Evolutionary conservation across 1,284 basidiomycete species (phyloP).

Genomic region (Cutaneotrichosporon cyanovorans): DNA sequence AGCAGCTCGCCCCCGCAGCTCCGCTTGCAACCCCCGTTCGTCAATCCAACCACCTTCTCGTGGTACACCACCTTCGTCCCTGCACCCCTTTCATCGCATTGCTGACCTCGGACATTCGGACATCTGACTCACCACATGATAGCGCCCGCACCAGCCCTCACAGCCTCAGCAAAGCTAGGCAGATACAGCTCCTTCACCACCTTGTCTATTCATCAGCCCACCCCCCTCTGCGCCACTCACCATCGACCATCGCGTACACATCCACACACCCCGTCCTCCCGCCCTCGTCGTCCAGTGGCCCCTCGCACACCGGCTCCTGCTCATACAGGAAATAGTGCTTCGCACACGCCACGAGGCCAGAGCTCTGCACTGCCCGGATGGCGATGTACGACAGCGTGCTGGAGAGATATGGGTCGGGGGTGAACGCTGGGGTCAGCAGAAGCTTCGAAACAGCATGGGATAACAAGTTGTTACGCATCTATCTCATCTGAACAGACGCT

Average conservation of each 20-base stretch:
- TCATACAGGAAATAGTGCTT: slow-evolving; percentile 47
- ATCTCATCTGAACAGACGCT: no score
- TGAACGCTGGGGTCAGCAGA: slow-evolving; percentile 30
- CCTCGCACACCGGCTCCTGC: slow-evolving; percentile 40
- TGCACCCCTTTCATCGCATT: no score
- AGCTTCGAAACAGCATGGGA: background rate
- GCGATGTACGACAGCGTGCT: slow-evolving; percentile 41
- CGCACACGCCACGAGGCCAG: slow-evolving; percentile 43
- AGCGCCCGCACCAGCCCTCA: slow-evolving; percentile 46
- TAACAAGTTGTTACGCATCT: no score
- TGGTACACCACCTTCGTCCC: no score
- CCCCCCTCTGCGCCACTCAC: slow-evolving; percentile 13
- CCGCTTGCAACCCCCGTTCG: no score
- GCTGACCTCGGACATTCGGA: no score
- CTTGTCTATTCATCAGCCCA: slow-evolving; percentile 30
- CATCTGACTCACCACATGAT: slow-evolving; percentile 36
- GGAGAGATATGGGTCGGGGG: slow-evolving; percentile 45
- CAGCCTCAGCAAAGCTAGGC: slow-evolving; percentile 47
- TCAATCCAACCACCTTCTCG: no score
- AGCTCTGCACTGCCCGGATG: slow-evolving; percentile 40
- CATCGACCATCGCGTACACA: slow-evolving; percentile 31
- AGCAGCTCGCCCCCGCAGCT: no score
- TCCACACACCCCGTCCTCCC: slow-evolving; percentile 28
- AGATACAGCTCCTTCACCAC: slow-evolving; percentile 47
- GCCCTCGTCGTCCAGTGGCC: slow-evolving; percentile 24